Conservation (phyloP, 192 early-diverging fungal genomes). For the Spizellomyces punctatus region DNA sequence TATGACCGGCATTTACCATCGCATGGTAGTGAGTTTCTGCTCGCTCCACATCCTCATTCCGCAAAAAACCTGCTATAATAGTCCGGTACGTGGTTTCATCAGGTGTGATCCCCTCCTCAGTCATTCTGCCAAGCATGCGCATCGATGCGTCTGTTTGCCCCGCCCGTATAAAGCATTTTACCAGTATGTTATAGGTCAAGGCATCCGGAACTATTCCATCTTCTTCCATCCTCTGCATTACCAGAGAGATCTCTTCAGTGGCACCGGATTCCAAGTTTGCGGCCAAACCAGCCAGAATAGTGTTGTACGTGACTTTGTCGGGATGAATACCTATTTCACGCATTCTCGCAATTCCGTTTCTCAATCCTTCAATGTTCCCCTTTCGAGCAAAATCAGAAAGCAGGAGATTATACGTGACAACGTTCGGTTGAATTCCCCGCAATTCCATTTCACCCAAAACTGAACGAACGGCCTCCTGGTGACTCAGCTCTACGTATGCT, state of each 20-base stretch:
- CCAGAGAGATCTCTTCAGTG: not conserved
- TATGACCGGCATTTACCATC: conserved; percentile 23
- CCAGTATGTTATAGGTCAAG: conserved; percentile 38
- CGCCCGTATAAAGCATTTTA: conserved; percentile 26
- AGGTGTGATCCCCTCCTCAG: conserved; percentile 17
- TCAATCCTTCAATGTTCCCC: conserved; percentile 14
- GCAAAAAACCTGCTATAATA: conserved; percentile 21
- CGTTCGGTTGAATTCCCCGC: not conserved
- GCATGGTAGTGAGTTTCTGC: conserved; percentile 30
- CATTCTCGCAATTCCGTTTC: conserved; percentile 18
- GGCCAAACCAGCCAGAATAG: conserved; percentile 9
- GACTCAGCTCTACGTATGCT: not conserved
- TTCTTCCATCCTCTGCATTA: conserved; percentile 15
- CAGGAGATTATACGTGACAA: conserved; percentile 22
- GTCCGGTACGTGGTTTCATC: conserved; percentile 20
- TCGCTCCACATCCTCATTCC: not conserved
- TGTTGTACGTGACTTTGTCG: conserved; percentile 25
- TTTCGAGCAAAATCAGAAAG: conserved; percentile 11
- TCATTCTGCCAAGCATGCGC: conserved; percentile 26
- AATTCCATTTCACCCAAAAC: conserved; percentile 7
- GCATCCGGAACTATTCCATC: conserved; percentile 25
- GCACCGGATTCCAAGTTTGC: not conserved
- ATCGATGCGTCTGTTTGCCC: conserved; percentile 25
- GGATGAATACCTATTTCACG: not conserved
- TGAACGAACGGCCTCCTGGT: not conserved